These are phyloP conservation scores for Carex littledalei DNA, from an alignment of 176 grass and related monocot genomes.

Conservation along the genomic window DNA sequence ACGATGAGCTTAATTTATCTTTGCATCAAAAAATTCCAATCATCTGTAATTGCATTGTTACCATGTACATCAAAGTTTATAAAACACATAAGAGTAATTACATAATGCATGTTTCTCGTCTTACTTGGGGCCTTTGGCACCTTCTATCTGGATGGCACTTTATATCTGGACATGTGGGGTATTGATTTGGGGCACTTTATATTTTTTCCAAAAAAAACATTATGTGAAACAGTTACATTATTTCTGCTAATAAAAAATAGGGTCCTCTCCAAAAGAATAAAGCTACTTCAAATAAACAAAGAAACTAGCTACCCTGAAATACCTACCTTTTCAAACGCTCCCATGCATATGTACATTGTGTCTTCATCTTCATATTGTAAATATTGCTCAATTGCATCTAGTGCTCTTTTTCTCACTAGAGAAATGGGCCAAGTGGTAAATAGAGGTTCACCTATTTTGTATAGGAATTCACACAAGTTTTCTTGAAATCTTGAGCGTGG, in stretches of 20 bases:
- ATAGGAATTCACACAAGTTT: constrained; percentile 40
- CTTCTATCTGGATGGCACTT: too few species aligned
- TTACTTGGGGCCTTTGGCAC: not conserved
- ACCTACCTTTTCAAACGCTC: constrained; percentile 50
- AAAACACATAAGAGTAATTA: too few species aligned
- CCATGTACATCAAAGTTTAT: too few species aligned
- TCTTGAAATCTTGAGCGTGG: too few species aligned
- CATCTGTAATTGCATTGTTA: too few species aligned
- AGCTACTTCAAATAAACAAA: not conserved
- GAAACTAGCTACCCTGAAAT: not conserved
- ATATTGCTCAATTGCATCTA: constrained; percentile 40
- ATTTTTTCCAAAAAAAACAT: not conserved
- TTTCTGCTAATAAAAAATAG: not conserved
- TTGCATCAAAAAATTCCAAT: too few species aligned
- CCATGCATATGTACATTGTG: constrained; percentile 57
- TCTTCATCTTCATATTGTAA: constrained; percentile 78
- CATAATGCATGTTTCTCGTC: not conserved
- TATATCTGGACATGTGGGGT: too few species aligned
- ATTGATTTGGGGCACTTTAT: too few species aligned
- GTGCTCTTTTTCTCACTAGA: constrained; percentile 48
- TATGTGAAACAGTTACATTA: not conserved
- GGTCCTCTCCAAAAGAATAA: not conserved
- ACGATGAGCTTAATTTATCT: too few species aligned
- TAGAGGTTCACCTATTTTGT: constrained; percentile 64
- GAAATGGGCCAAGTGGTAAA: constrained; percentile 47